Conservation (phyloP, 805 yeast species). For the Candida glaebosa region DNA sequence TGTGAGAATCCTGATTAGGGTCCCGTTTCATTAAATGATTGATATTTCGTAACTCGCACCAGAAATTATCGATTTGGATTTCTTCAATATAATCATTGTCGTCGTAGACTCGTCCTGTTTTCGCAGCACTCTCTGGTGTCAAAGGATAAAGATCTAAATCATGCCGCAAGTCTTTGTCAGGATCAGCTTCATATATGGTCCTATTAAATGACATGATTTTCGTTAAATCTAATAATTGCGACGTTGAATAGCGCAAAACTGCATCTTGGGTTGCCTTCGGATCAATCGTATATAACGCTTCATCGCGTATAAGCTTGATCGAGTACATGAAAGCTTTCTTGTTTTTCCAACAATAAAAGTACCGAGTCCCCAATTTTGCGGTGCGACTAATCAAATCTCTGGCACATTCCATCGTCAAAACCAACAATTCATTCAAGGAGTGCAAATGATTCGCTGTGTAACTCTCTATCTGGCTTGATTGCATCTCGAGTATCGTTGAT, state of each 20-base stretch:
- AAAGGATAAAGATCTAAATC: constrained; percentile 1
- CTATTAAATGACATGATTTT: constrained; percentile 2
- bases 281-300: background rate
- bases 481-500: constrained; percentile 1
- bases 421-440: background rate
- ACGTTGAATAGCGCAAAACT: background rate
- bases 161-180: constrained; percentile 5
- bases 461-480: background rate
- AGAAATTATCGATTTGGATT: constrained; percentile 12
- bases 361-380: background rate
- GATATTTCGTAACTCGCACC: constrained; percentile 10
- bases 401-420: background rate
- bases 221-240: background rate
- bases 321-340: constrained; percentile 5
- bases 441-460: background rate
- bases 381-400: background rate
- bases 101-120: background rate
- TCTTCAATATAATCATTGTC: constrained; percentile 6
- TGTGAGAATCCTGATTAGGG: no score
- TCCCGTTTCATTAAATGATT: background rate
- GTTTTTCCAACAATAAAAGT: constrained; percentile 5
- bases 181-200: background rate
- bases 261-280: background rate
- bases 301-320: constrained; percentile 3
- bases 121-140: background rate